These are phyloP conservation scores for Xylaria sp. DNA, from an alignment of 2,329 filamentous ascomycete species.

Conservation along the genomic window DNA sequence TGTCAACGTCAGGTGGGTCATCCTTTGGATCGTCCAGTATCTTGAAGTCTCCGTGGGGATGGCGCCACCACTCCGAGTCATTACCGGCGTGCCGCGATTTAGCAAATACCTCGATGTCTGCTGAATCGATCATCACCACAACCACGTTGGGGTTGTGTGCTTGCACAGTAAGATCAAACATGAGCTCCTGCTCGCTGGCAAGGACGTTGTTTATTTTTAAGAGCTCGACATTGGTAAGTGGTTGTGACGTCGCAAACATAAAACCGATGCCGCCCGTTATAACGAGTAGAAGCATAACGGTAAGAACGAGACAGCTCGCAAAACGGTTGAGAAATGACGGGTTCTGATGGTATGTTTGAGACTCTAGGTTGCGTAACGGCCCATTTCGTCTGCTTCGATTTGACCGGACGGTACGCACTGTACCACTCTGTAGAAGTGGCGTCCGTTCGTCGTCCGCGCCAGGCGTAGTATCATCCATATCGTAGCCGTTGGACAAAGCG, in stretches of 20 bases:
- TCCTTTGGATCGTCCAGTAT: conserved; percentile 47
- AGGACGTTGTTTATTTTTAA: conserved; percentile 86
- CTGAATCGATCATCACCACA: conserved; percentile 80
- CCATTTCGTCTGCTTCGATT: conserved; percentile 62
- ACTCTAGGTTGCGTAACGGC: conserved; percentile 71
- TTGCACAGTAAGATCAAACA: conserved; percentile 87
- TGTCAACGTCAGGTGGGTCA: conserved; percentile 46
- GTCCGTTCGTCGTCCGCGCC: conserved; percentile 87
- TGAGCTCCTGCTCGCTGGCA: conserved; percentile 91
- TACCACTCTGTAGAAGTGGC: conserved; percentile 67
- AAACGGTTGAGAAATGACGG: conserved; percentile 73
- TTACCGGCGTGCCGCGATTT: conserved; percentile 88
- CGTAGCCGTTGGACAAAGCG: conserved; percentile 70
- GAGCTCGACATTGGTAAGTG: conserved; percentile 78
- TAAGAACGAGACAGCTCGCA: conserved; percentile 86
- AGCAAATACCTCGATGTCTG: conserved; percentile 92
- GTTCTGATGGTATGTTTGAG: conserved; percentile 68
- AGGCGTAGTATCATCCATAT: conserved; percentile 78
- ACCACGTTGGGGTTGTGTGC: conserved; percentile 94
- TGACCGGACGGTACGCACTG: conserved; percentile 62
- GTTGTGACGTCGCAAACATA: conserved; percentile 89
- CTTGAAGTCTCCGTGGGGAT: conserved; percentile 43
- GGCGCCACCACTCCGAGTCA: conserved; percentile 65
- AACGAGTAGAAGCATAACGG: conserved; percentile 79
- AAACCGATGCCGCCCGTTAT: conserved; percentile 87